Base-by-base conservation (phyloP, 2,329 filamentous ascomycete genomes). In the Colletotrichum sp. region DNA sequence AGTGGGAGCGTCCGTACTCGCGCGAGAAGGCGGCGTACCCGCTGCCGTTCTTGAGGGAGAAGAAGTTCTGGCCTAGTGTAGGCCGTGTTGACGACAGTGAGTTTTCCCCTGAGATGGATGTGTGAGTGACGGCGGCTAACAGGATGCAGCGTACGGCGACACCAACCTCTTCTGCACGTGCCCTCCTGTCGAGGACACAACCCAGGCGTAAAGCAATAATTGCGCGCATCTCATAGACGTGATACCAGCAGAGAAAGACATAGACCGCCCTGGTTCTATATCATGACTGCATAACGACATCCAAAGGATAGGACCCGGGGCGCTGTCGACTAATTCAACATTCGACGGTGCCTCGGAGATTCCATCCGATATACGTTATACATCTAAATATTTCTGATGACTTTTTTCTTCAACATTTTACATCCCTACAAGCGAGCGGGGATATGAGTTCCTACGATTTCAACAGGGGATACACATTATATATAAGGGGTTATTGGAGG, bases 11-110 rank as follows among this genome's bases (percentile, higher is more conserved):
- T n/a, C 89, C 92, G 2, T 99, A 99, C 84, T 92, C 89, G 1
- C 88, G 96, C 32, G 94, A 97, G 87, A 90, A 93, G 86, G 96
- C 96, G 1, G 96, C 95, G 1, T 99, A 98, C 84, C 96, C 96
- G 21, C 83, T 98, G 78, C 89, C 92, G 0, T 98, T 92, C 86
- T 86, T 99, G 77, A 91, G 92, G 84, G 95, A 98, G 91, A 98
- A 98, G 93, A 99, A 99, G 89, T 98, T 98, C 87, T 99, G 96
- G 96, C 96, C 96, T 0, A 93, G 89, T 44, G 95, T 98, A 16
- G 95, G 94, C 8, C 91, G 96, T 83, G 89, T 98, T 24, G 95
- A 99, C 83, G 96, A 98, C 88, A 91, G 95, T 96, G 85, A 89
- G 94, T 89, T 63, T 24, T 21, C 10, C 49, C 28, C 70, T n/a